Conservation (phyloP, 768 basidiomycete genomes). For the Termitomyces sp. region DNA sequence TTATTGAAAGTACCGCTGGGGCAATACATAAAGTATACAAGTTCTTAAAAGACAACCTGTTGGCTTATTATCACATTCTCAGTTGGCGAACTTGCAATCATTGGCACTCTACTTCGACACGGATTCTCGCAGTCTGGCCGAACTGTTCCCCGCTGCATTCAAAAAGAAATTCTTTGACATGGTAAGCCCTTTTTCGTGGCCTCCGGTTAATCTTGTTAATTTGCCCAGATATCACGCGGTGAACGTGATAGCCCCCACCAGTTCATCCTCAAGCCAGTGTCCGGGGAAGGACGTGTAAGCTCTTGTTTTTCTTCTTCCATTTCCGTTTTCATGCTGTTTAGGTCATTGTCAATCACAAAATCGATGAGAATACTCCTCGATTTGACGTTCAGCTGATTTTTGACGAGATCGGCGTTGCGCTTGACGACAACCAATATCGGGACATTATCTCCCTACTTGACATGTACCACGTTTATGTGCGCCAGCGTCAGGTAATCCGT, state of each 20-base stretch:
- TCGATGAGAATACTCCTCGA: conserved; percentile 71
- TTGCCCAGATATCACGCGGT: conserved; percentile 40
- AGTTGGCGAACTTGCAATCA: conserved; percentile 86
- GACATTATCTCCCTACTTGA: conserved; percentile 91
- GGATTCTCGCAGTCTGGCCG: conserved; percentile 78
- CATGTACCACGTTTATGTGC: conserved; percentile 94
- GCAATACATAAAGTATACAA: conserved; percentile 81
- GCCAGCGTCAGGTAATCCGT: conserved; percentile 67
- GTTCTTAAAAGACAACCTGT: not conserved
- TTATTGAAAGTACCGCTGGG: conserved; percentile 86
- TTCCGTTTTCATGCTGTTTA: conserved; percentile 25
- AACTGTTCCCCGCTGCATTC: conserved; percentile 60
- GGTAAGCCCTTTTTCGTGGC: conserved; percentile 37
- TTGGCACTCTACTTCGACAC: conserved; percentile 95
- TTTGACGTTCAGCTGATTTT: conserved; percentile 88
- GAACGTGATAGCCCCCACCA: conserved; percentile 70
- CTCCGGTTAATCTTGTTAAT: not conserved
- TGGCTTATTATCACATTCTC: conserved; percentile 5
- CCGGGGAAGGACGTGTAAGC: conserved; percentile 86
- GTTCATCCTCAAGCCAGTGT: conserved; percentile 93
- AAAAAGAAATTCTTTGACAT: conserved; percentile 72
- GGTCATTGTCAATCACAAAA: conserved; percentile 81
- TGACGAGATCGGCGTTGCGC: conserved; percentile 87
- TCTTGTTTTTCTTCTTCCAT: too few species aligned
- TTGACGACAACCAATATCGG: conserved; percentile 94